phyloP scores from a whole-genome alignment of 1,139 yeast genomes.

The Eremothecium sinecaudum region DNA sequence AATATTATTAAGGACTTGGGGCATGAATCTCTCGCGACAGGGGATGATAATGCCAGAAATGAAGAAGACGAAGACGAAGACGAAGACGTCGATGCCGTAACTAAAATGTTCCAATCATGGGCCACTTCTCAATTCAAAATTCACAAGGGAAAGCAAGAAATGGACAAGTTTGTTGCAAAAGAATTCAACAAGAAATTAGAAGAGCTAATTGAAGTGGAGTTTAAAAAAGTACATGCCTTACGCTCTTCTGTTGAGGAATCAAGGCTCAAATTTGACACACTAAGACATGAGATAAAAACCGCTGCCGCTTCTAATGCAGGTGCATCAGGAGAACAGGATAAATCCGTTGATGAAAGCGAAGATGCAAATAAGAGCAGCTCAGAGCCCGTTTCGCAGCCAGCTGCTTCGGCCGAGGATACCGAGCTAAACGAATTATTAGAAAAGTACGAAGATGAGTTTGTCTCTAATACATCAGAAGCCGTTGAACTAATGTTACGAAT shows the following conservation, averaged over 20 bases:
- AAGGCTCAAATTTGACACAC: conserved; percentile 60
- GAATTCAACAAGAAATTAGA: conserved; percentile 50
- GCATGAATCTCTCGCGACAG: conserved; percentile 28
- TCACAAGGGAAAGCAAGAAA: conserved; percentile 35
- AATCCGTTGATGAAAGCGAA: conserved; percentile 2
- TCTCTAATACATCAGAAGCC: conserved; percentile 64
- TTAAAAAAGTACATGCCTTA: conserved; percentile 49
- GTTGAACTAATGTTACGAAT: conserved; percentile 68
- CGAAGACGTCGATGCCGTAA: conserved; percentile 23
- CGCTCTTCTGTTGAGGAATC: conserved; percentile 63
- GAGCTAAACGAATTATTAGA: conserved; percentile 36
- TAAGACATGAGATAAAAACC: conserved; percentile 39
- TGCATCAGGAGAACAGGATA: background rate
- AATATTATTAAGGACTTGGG: conserved; percentile 26
- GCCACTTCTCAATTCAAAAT: conserved; percentile 52
- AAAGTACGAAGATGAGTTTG: conserved; percentile 65
- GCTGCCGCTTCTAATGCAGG: background rate
- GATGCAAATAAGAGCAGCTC: no score
- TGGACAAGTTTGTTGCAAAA: conserved; percentile 50
- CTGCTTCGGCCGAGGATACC: conserved; percentile 5
- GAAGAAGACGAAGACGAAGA: conserved; percentile 27
- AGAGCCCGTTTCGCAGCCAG: conserved; percentile 1
- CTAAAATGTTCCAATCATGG: conserved; percentile 30
- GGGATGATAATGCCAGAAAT: conserved; percentile 21
- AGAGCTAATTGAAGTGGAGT: conserved; percentile 44